A percentile compares a stretch with the other conserved stretches of the same genome.
Conservation (phyloP, 495 filamentous ascomycete genomes). For the Trichocladium antarcticum region DNA sequence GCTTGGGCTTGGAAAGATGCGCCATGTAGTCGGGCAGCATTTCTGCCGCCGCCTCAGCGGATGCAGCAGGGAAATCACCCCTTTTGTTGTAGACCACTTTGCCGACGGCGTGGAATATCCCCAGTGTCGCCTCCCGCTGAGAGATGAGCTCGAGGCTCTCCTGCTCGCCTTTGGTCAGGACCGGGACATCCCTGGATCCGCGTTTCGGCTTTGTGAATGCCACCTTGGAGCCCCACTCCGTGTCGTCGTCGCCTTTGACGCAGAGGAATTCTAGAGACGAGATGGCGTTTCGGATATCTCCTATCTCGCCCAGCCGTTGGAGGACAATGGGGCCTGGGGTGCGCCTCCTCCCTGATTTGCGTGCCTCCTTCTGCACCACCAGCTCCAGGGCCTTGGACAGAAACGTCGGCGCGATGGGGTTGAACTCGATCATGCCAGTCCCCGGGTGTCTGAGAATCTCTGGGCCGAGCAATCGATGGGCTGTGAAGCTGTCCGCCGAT, state of each 20-base stretch:
- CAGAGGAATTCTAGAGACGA: constrained; percentile 85
- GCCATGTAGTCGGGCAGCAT: constrained; percentile 50
- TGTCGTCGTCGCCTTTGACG: constrained; percentile 54
- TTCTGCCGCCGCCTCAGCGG: constrained; percentile 32
- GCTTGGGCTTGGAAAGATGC: constrained; percentile 49
- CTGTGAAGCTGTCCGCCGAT: constrained; percentile 77
- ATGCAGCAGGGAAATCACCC: constrained; percentile 30
- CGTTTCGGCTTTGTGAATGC: constrained; percentile 52
- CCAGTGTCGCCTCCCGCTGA: constrained; percentile 74
- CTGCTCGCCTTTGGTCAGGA: constrained; percentile 59
- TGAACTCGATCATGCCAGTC: constrained; percentile 75
- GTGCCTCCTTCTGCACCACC: constrained; percentile 69
- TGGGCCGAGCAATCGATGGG: constrained; percentile 74
- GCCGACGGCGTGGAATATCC: constrained; percentile 92
- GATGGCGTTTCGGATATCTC: constrained; percentile 85
- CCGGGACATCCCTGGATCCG: constrained; percentile 39
- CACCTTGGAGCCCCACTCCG: constrained; percentile 57
- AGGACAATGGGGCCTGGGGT: constrained; percentile 62
- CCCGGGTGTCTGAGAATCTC: constrained; percentile 69
- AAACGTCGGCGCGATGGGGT: constrained; percentile 77
- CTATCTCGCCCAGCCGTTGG: constrained; percentile 63
- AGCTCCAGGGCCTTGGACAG: constrained; percentile 72
- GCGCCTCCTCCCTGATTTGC: constrained; percentile 52
- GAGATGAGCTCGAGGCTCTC: constrained; percentile 63
- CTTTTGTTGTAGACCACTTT: constrained; percentile 94